phyloP scores from a whole-genome alignment of 345 rosid species.

The Euclidium syriacum region DNA sequence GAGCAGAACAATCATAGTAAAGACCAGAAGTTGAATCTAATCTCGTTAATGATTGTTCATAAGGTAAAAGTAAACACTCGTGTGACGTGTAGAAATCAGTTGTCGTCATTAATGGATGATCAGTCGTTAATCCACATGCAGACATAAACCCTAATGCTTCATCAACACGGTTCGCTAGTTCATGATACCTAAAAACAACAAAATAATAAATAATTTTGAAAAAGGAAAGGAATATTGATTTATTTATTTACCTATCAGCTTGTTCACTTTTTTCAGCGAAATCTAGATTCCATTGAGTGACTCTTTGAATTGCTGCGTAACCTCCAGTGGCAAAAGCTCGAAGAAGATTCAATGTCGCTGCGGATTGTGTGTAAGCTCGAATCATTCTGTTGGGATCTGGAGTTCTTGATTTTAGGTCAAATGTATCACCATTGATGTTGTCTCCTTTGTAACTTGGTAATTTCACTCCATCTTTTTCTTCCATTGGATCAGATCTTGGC shows the following conservation, averaged over 20 bases:
- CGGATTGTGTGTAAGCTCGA: constrained; percentile 51
- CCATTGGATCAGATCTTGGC: constrained; percentile 47
- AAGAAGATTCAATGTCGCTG: constrained; percentile 60
- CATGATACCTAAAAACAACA: constrained; percentile 40
- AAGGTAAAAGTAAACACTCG: constrained; percentile 60
- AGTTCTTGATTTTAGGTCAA: constrained; percentile 48
- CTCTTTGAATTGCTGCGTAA: constrained; percentile 61
- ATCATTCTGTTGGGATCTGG: constrained; percentile 59
- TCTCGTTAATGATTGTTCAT: constrained; percentile 56
- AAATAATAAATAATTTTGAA: too few species aligned
- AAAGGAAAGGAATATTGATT: not conserved
- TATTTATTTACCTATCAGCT: constrained; percentile 43
- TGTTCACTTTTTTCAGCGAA: constrained; percentile 54
- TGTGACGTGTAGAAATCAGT: constrained; percentile 70
- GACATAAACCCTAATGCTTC: constrained; percentile 69
- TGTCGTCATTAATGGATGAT: constrained; percentile 55
- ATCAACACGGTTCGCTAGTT: constrained; percentile 48
- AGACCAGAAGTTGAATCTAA: constrained; percentile 55
- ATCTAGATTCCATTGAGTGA: constrained; percentile 64
- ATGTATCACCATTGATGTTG: constrained; percentile 54
- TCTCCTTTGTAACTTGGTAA: constrained; percentile 60
- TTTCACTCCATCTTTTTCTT: constrained; percentile 51
- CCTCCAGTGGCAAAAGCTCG: constrained; percentile 68
- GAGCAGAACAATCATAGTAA: constrained; percentile 59
- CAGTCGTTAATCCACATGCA: constrained; percentile 52